Percentiles rank a stretch among this genome's conserved stretches.
phyloP scores from a whole-genome alignment of 192 early-diverging fungal genomes.

The Coemansia sp. region DNA sequence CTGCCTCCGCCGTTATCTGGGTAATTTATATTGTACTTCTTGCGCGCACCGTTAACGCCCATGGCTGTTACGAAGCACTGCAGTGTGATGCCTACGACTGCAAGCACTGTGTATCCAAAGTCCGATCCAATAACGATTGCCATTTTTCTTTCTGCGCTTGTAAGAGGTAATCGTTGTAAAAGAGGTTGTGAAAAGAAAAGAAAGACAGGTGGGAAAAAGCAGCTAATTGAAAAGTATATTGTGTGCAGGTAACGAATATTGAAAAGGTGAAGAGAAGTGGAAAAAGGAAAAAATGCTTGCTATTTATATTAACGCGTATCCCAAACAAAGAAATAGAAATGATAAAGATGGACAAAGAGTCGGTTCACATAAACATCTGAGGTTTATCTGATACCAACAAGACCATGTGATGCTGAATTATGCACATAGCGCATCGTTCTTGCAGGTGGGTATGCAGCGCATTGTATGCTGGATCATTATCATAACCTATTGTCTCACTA shows the following conservation, averaged over 20 bases:
- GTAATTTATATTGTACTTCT: conserved; percentile 49
- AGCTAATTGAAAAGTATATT: not conserved
- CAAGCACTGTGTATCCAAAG: conserved; percentile 54
- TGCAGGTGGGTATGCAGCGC: too few species aligned
- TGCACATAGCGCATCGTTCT: too few species aligned
- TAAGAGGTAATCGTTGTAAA: too few species aligned
- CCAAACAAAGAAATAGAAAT: too few species aligned
- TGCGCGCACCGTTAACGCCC: conserved; percentile 32
- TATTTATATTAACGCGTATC: too few species aligned
- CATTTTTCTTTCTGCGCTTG: conserved; percentile 21
- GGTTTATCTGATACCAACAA: too few species aligned
- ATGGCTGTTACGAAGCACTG: conserved; percentile 29
- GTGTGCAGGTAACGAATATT: too few species aligned
- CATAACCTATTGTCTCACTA: too few species aligned
- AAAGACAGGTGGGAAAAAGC: not conserved
- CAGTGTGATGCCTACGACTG: conserved; percentile 36
- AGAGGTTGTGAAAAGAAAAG: not conserved
- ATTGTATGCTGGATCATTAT: too few species aligned
- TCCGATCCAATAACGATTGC: conserved; percentile 49
- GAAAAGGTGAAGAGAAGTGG: not conserved
- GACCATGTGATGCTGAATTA: too few species aligned
- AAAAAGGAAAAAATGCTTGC: conserved; percentile 3
- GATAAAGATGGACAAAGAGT: too few species aligned
- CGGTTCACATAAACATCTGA: too few species aligned
- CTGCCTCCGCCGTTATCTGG: conserved; percentile 55